Base-by-base conservation (phyloP, 306 rosid species). In the Begonia loranthoides region DNA sequence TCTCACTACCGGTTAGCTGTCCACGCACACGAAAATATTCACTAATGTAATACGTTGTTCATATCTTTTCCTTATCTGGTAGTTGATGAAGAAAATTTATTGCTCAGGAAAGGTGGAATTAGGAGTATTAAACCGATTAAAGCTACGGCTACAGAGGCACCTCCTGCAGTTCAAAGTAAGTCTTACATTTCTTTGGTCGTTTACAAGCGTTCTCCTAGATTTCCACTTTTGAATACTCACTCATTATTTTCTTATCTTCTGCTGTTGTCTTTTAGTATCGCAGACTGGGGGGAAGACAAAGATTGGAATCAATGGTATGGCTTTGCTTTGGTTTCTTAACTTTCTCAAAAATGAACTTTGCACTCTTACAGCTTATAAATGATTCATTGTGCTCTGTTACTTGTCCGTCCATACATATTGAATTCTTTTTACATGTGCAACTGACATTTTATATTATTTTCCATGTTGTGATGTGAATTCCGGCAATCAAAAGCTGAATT, bases 91-190 rank as follows among this genome's bases (percentile, higher is more conserved):
- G 15, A 24, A 46, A 49, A 54, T 10, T 28, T 16, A 13, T 15
- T 58, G 39, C 49, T 54, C 73, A 86, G 99, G 76, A 66, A 50
- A 55, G 54, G 72, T 57, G 59, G 45, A 47, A 66, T 51, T 49
- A 49, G 72, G 49, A 61, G 71, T 17, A 47, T 85, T 13, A 81
- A 64, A 57, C 92, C 94, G 13, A 73, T 90, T 63, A 76, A 77
- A 55, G 95, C 99, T 34, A 90, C 95, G 1, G 99, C 99, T 50
- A 90, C 99, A 1, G 99, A 86, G 74, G 34, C 65, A 47, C 99
- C 95, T 44, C 94, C 86, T 17, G 74, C 92, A 1, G 61, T 79
- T 33, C 80, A 66, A 60, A 69, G 99, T 90, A 73, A 64, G 87
- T 10, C 51, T 50, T 49, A 9, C 1, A 9, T 50, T 50, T 50